A percentile compares a stretch with the other conserved stretches of the same genome.
phyloP scores from a whole-genome alignment of 176 grass and related monocot species.

The Alopecurus myosuroides region DNA sequence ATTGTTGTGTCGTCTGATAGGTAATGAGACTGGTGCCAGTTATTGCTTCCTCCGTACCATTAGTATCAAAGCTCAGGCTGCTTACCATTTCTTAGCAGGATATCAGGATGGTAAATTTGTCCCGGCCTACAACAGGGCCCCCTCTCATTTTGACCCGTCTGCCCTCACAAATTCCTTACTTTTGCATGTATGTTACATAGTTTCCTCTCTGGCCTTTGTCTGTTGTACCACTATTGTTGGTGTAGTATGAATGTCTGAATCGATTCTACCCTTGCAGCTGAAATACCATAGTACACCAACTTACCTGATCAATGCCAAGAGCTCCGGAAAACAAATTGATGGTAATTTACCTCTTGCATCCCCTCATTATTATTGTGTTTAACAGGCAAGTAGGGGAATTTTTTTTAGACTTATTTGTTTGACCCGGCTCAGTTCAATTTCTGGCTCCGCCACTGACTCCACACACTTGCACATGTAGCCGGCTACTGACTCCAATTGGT shows the following conservation, averaged over 20 bases:
- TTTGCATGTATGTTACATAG: conserved; percentile 36
- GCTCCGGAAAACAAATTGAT: conserved; percentile 41
- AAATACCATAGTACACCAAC: conserved; percentile 57
- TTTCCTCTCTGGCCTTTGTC: neutral
- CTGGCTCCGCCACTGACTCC: too few species aligned
- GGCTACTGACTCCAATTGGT: too few species aligned
- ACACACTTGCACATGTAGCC: too few species aligned
- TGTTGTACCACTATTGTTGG: neutral
- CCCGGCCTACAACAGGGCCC: conserved; percentile 52
- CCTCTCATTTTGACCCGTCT: conserved; percentile 52
- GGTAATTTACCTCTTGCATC: conserved; percentile 31
- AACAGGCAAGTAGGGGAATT: too few species aligned
- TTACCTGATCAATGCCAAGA: conserved; percentile 77
- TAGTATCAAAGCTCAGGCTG: conserved; percentile 60
- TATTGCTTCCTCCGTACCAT: conserved; percentile 15
- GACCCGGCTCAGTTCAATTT: too few species aligned
- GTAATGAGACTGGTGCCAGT: conserved; percentile 23
- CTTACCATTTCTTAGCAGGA: conserved; percentile 91
- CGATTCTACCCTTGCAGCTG: conserved; percentile 46
- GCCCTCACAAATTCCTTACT: conserved; percentile 64
- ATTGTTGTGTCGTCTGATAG: conserved; percentile 71
- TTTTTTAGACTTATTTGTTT: too few species aligned
- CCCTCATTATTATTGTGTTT: conserved; percentile 1
- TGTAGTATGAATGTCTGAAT: neutral
- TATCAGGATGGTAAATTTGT: conserved; percentile 81